Evolutionary conservation across 2,329 filamentous ascomycete species (phyloP).

Genomic region (Plenodomus lindquistii): DNA sequence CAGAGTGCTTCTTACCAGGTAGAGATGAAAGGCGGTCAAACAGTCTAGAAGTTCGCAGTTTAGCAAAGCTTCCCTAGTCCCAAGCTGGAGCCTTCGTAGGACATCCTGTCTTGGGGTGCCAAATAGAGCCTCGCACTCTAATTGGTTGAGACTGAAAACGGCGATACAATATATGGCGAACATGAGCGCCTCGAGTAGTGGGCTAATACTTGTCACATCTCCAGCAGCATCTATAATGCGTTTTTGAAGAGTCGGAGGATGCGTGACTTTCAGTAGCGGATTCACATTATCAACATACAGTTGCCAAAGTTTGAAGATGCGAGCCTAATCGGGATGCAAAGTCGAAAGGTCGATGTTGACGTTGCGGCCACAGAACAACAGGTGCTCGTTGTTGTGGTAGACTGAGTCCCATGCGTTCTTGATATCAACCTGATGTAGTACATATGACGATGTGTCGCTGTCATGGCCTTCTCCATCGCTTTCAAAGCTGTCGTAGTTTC

Average conservation of each 20-base stretch:
- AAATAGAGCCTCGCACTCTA: slow-evolving; percentile 58
- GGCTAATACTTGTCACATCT: slow-evolving; percentile 57
- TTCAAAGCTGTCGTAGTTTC: slow-evolving; percentile 5
- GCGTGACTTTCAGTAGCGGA: slow-evolving; percentile 34
- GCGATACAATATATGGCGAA: slow-evolving; percentile 41
- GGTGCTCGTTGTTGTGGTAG: slow-evolving; percentile 50
- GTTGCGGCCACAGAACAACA: slow-evolving; percentile 57
- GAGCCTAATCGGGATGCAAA: slow-evolving; percentile 67
- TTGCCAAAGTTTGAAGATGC: slow-evolving; percentile 74
- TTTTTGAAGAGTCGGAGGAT: slow-evolving; percentile 52
- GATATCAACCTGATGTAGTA: slow-evolving; percentile 30
- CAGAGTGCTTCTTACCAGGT: slow-evolving; percentile 50
- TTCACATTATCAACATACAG: slow-evolving; percentile 61
- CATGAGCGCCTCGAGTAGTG: slow-evolving; percentile 59
- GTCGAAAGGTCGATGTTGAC: slow-evolving; percentile 63
- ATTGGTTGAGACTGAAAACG: slow-evolving; percentile 58
- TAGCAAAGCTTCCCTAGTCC: slow-evolving; percentile 63
- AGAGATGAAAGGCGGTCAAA: slow-evolving; percentile 59
- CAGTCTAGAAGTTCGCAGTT: slow-evolving; percentile 58
- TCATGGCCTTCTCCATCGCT: not conserved
- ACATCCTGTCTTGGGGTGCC: slow-evolving; percentile 56
- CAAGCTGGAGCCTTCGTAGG: slow-evolving; percentile 62
- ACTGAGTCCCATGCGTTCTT: slow-evolving; percentile 52
- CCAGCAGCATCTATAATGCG: slow-evolving; percentile 62
- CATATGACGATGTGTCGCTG: slow-evolving; percentile 7